Evolutionary conservation across 2,329 filamentous ascomycete genomes (phyloP), one percentile per base, ranked within the genome.

Genomic region (Cladophialophora exuberans): DNA sequence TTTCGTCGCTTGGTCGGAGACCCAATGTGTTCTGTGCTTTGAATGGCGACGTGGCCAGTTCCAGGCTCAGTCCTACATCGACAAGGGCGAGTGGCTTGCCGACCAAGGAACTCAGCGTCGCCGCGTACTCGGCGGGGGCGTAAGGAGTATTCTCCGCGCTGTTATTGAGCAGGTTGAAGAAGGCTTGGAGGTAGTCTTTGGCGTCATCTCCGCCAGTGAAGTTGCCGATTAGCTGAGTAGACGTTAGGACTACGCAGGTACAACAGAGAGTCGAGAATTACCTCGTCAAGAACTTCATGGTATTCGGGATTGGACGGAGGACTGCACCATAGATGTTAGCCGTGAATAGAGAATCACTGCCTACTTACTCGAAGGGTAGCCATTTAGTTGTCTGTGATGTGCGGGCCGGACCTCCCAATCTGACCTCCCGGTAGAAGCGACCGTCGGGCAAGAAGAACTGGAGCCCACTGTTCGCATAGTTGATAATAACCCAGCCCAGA

Each of bases 121-220:
- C 61, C 0, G 70, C 64, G 50, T 78, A 78, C 0, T 67, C 62
- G 6, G 38, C 58, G 0, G 76, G 74, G 0, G 75, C 56, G 0
- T 64, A 54, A 0, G 66, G 48, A 1, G 67, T 43, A 0, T 57
- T 67, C 2, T 63, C 54, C 4, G 67, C 56, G 0, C 72, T 65
- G 2, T 36, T 52, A 0, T 65, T 68, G n/a, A 76, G 66, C 71
- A 76, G 76, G 45, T 62, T 18, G 51, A 68, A 46, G 51, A 70
- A 63, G 1, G 31, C 39, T 10, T 45, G 44, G 6, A 69, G 54
- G 36, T 63, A 67, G 31, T 38, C 43, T 15, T 20, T 23, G 36
- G 50, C 39, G 10, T 25, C 26, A 11, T 15, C 56, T 44, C 30
- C 44, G 30, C 10, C 20, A 17, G 15, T 60, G 39, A 1, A 66